Evolutionary conservation across 257 asterid genomes (phyloP).

Genomic region (Primulina eburnea): DNA sequence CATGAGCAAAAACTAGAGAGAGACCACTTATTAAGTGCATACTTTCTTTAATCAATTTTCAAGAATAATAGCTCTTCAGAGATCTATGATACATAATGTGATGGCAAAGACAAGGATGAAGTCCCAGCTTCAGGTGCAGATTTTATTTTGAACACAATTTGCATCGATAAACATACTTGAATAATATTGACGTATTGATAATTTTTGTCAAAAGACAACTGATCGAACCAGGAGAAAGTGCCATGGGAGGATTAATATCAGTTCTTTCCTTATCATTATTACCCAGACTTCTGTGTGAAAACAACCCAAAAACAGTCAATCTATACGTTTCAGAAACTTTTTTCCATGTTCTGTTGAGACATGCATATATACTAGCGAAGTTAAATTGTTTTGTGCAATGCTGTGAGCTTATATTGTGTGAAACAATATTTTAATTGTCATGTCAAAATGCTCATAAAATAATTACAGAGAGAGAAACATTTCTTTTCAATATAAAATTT

Average conservation of each 20-base stretch:
- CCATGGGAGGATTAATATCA: not conserved
- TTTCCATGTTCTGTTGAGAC: slow-evolving; percentile 6
- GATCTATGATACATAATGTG: not conserved
- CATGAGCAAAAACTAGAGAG: too few relatives aligned
- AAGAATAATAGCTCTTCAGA: not conserved
- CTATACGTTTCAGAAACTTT: not conserved
- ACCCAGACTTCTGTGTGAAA: not conserved
- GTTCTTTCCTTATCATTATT: slow-evolving; percentile 1
- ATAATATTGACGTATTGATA: not conserved
- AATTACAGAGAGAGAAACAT: not conserved
- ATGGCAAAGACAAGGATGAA: slow-evolving; percentile 1
- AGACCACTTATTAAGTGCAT: too few relatives aligned
- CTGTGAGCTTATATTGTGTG: not conserved
- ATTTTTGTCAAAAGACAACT: slow-evolving; percentile 1
- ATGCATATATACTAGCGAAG: not conserved
- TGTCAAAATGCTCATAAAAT: not conserved
- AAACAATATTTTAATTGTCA: slow-evolving; percentile 8
- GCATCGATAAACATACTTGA: not conserved
- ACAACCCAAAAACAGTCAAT: not conserved
- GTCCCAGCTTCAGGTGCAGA: slow-evolving; percentile 14
- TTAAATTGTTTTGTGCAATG: not conserved
- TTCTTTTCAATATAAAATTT: not conserved
- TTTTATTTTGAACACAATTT: slow-evolving; percentile 4
- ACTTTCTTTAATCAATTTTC: too few relatives aligned
- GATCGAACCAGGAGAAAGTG: not conserved